Base-by-base conservation (phyloP, 805 yeast species). In the Kregervanrija fluxuum region DNA sequence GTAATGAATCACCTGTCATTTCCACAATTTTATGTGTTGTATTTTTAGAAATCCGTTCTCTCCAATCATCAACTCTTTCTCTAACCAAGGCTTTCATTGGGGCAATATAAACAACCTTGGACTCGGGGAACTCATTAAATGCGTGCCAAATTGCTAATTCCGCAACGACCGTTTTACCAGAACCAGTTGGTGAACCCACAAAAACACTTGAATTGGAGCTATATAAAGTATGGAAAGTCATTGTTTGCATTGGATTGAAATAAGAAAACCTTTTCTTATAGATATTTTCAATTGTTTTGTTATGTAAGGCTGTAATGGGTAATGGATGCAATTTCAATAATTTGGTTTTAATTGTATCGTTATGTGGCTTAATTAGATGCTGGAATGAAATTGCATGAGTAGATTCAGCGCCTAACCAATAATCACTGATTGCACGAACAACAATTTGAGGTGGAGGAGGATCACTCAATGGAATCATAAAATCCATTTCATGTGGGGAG, bases 71-170 rank as follows among this genome's bases (percentile, higher is more conserved):
- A 13, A 86, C 91, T 57, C 95, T 71, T 61, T 85, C 95, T 43
- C 90, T 67, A 1, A 85, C 95, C 53, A 85, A 71, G 0, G 95
- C 95, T 54, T 86, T 85, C 95, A 85, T 86, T 1, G 95, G 95
- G 0, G 95, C 95, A 66, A 85, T 84, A 58, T 86, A 85, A 8
- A 85, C 91, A 22, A 86, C 73, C 53, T 89, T 89, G 1, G 87
- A 78, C 10, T 81, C 78, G 0, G 97, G 96, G 46, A 73, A 80
- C 39, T 85, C 83, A 38, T 74, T 77, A 61, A 91, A 85, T 0
- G 99, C 97, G 60, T 89, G 91, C 97, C 98, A 93, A 12, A 93
- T 86, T 0, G 98, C 98, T 45, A 93, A 65, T 59, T 93, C 99
- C 0, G 98, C 96, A 30, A 95, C 98, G 32, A 93, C 84, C 0